Evolutionary conservation across 495 filamentous ascomycete genomes (phyloP).

Genomic region (Tetracladium setigerum): DNA sequence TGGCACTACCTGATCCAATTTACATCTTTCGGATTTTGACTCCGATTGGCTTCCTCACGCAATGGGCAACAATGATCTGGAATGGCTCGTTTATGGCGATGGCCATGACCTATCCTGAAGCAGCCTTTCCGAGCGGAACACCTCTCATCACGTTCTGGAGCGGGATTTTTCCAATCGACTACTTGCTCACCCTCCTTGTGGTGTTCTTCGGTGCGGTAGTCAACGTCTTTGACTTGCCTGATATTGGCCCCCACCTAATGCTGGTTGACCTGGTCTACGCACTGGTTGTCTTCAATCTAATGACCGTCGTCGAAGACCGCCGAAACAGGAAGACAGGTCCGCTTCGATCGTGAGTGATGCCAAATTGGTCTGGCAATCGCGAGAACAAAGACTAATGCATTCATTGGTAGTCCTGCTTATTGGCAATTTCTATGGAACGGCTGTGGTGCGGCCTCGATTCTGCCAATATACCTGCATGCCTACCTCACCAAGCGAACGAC

Average conservation of each 20-base stretch:
- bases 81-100: background rate
- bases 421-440: background rate
- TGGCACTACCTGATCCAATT: too few species aligned
- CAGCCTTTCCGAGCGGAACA: too few species aligned
- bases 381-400: background rate
- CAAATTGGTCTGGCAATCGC: background rate
- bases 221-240: background rate
- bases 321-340: background rate
- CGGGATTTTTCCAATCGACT: background rate
- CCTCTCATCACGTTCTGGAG: background rate
- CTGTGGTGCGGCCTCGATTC: background rate
- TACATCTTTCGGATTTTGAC: background rate
- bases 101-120: too few species aligned
- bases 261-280: background rate
- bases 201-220: background rate
- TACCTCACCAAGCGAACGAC: background rate
- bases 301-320: background rate
- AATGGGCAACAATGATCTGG: background rate
- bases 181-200: background rate
- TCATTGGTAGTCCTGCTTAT: background rate
- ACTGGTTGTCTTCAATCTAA: background rate
- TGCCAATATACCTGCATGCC: background rate
- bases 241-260: background rate
- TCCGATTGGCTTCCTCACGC: background rate
- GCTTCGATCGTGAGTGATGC: background rate